Evolutionary conservation across 345 rosid genomes (phyloP).

Genomic region (Ceriops zippeliana): DNA sequence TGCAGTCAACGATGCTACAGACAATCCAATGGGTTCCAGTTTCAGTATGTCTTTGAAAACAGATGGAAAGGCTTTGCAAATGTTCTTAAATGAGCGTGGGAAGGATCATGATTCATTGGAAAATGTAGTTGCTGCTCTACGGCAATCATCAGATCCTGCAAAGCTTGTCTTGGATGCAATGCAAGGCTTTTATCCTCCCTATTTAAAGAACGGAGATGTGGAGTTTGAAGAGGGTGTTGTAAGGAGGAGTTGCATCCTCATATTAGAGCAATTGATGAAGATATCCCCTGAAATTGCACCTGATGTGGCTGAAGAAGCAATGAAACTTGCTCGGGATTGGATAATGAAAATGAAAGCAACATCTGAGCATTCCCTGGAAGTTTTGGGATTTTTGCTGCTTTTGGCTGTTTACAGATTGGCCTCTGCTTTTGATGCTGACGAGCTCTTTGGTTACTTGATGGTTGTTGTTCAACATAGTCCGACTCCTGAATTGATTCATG

Average conservation of each 20-base stretch:
- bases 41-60: constrained; percentile 6
- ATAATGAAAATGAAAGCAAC: constrained; percentile 20
- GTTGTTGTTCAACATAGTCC: constrained; percentile 22
- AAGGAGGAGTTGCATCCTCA: constrained; percentile 40
- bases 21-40: background rate
- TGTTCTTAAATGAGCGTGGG: constrained; percentile 43
- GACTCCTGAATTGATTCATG: constrained; percentile 27
- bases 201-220: constrained; percentile 21
- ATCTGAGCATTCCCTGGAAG: constrained; percentile 23
- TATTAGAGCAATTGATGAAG: constrained; percentile 47
- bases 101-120: constrained; percentile 29
- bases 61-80: constrained; percentile 45
- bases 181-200: constrained; percentile 38
- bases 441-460: constrained; percentile 29
- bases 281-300: constrained; percentile 32
- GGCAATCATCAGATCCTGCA: constrained; percentile 45
- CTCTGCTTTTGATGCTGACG: constrained; percentile 25
- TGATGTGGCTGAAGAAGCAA: constrained; percentile 37
- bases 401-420: constrained; percentile 37
- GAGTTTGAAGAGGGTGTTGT: constrained; percentile 32
- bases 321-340: constrained; percentile 31
- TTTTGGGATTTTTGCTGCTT: constrained; percentile 39
- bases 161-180: constrained; percentile 59
- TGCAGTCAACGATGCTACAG: background rate
- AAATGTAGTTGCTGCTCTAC: constrained; percentile 20